Conservation (phyloP, 2,329 filamentous ascomycete species). For the Beauveria rudraprayagi region DNA sequence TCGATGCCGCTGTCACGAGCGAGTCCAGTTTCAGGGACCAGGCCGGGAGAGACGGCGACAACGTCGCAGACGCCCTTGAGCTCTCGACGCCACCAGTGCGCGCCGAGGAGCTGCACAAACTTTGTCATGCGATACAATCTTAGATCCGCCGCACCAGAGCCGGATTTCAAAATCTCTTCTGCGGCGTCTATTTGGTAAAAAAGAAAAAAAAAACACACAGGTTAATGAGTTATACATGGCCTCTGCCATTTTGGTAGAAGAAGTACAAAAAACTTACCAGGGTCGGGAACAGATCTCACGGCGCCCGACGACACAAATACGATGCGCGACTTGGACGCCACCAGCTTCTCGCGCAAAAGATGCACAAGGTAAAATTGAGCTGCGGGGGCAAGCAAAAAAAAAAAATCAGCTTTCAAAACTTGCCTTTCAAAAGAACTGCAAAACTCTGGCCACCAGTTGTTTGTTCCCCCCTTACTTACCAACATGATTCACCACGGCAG, state of each 20-base stretch:
- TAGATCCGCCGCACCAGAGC: slow-evolving; percentile 23
- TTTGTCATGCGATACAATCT: slow-evolving; percentile 37
- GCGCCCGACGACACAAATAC: slow-evolving; percentile 45
- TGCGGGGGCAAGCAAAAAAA: slow-evolving; percentile 15
- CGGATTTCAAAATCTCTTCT: slow-evolving; percentile 31
- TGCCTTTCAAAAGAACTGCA: too few relatives aligned
- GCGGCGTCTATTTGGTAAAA: slow-evolving; percentile 22
- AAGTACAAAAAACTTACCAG: slow-evolving; percentile 18
- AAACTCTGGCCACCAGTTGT: too few relatives aligned
- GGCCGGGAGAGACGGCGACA: slow-evolving; percentile 45
- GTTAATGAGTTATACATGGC: neutral
- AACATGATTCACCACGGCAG: slow-evolving; percentile 44
- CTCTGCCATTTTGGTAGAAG: too few relatives aligned
- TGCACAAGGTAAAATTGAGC: slow-evolving; percentile 48
- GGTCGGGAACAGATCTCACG: slow-evolving; percentile 28
- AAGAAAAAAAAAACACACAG: neutral
- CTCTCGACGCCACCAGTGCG: slow-evolving; percentile 49
- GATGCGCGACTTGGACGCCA: slow-evolving; percentile 37
- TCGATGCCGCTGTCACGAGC: slow-evolving; percentile 23
- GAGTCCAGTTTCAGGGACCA: slow-evolving; percentile 42
- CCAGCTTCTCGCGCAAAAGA: slow-evolving; percentile 39
- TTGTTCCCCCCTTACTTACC: slow-evolving; percentile 28
- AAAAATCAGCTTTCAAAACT: neutral
- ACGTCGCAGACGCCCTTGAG: slow-evolving; percentile 36
- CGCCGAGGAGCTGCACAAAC: slow-evolving; percentile 41